These are phyloP conservation scores for Rhodotorula babjevae DNA, from an alignment of 768 basidiomycete genomes.

Conservation along the genomic window DNA sequence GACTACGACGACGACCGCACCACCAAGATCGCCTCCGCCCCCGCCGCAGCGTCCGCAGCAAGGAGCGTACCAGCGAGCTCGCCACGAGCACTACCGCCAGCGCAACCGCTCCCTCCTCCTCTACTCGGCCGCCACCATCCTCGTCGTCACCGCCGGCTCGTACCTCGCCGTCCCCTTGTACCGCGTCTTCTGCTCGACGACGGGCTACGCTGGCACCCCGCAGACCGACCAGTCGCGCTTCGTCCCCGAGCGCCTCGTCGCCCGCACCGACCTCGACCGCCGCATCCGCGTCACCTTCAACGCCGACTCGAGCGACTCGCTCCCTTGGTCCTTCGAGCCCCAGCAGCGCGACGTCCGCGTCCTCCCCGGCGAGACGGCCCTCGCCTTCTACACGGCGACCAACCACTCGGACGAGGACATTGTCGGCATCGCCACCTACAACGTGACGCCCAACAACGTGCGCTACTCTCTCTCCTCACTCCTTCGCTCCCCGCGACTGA, in stretches of 20 bases:
- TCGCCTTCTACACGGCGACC: constrained; percentile 93
- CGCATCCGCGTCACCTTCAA: constrained; percentile 93
- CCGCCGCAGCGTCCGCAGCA: background rate
- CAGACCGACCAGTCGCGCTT: constrained; percentile 62
- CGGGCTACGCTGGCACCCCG: constrained; percentile 93
- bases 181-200: constrained; percentile 95
- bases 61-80: constrained; percentile 5
- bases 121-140: constrained; percentile 76
- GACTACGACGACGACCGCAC: background rate
- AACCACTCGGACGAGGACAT: constrained; percentile 80
- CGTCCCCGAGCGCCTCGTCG: constrained; percentile 76
- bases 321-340: constrained; percentile 90
- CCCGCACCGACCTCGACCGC: constrained; percentile 51
- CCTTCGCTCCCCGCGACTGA: background rate
- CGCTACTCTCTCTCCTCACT: constrained; percentile 41
- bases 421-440: constrained; percentile 98
- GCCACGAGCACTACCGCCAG: constrained; percentile 16
- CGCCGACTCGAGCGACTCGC: constrained; percentile 77
- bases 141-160: constrained; percentile 74
- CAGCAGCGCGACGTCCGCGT: constrained; percentile 85
- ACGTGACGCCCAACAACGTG: constrained; percentile 95
- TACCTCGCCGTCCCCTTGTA: constrained; percentile 97
- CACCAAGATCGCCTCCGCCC: background rate
- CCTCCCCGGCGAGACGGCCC: constrained; percentile 86
- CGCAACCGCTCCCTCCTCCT: constrained; percentile 69